Percentiles rank a stretch among this genome's conserved stretches.
phyloP scores from a whole-genome alignment of 1,139 yeast genomes.

The Kazachstania sp. region DNA sequence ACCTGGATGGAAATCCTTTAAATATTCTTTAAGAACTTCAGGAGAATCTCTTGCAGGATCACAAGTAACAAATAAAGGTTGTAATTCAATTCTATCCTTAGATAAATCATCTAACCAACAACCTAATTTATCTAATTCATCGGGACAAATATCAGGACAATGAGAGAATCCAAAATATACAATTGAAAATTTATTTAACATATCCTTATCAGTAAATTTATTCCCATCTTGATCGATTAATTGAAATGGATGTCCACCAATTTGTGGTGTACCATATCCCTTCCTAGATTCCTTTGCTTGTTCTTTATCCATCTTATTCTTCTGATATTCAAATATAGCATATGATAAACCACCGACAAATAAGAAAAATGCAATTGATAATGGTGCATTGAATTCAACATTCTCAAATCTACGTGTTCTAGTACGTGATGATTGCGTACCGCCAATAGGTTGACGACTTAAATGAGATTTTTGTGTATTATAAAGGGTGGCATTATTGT shows the following conservation, averaged over 20 bases:
- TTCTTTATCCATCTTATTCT: conserved; percentile 57
- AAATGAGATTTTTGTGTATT: neutral
- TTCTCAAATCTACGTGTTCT: neutral
- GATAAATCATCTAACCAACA: conserved; percentile 57
- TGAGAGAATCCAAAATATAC: conserved; percentile 95
- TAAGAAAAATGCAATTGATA: conserved; percentile 58
- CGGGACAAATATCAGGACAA: conserved; percentile 98
- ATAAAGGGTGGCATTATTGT: neutral
- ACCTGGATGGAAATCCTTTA: conserved; percentile 80
- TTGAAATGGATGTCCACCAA: conserved; percentile 90
- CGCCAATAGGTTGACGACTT: conserved; percentile 6
- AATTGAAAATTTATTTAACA: conserved; percentile 70
- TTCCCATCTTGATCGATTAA: conserved; percentile 65
- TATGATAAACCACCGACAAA: conserved; percentile 63
- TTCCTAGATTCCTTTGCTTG: conserved; percentile 76
- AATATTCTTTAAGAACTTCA: conserved; percentile 67
- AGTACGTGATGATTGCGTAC: neutral
- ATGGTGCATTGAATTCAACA: conserved; percentile 74
- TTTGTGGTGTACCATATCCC: conserved; percentile 84
- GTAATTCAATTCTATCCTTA: conserved; percentile 51
- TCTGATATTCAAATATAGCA: conserved; percentile 59
- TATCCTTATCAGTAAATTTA: conserved; percentile 65
- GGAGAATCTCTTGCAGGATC: conserved; percentile 96
- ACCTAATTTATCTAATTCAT: conserved; percentile 88
- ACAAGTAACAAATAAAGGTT: conserved; percentile 88